Evolutionary conservation across 1,284 basidiomycete genomes (phyloP), one percentile per base, ranked within the genome.

Genomic region (Melampsora larici-populina): DNA sequence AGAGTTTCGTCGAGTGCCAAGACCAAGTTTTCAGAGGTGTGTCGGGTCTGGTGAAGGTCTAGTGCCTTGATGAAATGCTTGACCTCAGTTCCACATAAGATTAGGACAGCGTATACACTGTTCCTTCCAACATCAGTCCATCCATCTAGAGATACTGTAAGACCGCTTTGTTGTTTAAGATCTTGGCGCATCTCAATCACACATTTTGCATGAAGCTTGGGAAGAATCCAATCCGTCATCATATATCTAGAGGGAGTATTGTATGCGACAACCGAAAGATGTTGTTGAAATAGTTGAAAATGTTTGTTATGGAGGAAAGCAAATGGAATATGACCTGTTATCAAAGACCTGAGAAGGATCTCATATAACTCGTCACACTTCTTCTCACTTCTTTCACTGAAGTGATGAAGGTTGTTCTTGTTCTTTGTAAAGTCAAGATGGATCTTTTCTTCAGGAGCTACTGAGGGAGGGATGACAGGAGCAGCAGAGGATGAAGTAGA

Each of bases 131-230:
- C n/a, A n/a, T n/a, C n/a, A n/a, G n/a, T n/a, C n/a, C n/a, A n/a
- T n/a, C n/a, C 73, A 62, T 75, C 73, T n/a, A 75, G 24, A 15
- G 64, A 67, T 5, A 75, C 4, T 11, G 65, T 75, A 2, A 75
- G 24, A 2, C 64, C 29, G 15, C 51, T 55, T 46, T 74, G 8
- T 1, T 68, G 17, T 36, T 68, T 68, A 26, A 75, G 7, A 1
- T 67, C 46, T 2, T 67, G 9, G n/a, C 26, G 8, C 3, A 68
- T 29, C 60, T 33, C n/a, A 2, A 60, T 21, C 60, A 46, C 48
- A 26, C 21, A n/a, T 43, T 31, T 43, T 6, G 64, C 49, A 62
- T 76, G 65, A 26, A 76, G 13, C 29, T 24, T 60, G 3, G 65
- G 73, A 24, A 76, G 36, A 24, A 33, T 46, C 18, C 58, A 51